Percentiles rank a stretch among this genome's conserved stretches.
Conservation (phyloP, 2,329 filamentous ascomycete species). For the Pestalotiopsis sp. region DNA sequence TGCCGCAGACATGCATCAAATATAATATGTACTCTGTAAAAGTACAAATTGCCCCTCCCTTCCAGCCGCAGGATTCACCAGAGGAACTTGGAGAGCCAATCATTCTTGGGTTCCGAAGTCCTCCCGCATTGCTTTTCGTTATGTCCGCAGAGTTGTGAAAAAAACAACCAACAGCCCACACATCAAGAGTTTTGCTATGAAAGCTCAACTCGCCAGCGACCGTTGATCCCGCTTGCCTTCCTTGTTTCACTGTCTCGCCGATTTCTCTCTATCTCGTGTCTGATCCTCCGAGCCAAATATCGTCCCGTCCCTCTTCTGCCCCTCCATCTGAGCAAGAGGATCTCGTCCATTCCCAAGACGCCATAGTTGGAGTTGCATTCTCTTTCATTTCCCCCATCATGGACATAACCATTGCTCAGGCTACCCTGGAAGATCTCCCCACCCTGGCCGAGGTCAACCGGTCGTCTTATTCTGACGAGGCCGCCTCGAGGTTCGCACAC, state of each 20-base stretch:
- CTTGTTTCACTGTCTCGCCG: background rate
- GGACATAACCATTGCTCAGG: background rate
- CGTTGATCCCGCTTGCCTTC: background rate
- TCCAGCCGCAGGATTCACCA: too few species aligned
- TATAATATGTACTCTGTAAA: too few species aligned
- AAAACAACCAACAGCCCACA: background rate
- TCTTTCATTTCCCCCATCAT: background rate
- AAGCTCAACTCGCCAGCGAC: background rate
- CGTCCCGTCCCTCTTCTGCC: background rate
- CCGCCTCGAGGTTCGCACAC: slow-evolving; percentile 13
- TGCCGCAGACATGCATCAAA: too few species aligned
- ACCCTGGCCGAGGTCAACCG: slow-evolving; percentile 17
- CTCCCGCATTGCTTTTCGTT: background rate
- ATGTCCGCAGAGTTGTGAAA: background rate
- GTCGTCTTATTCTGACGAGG: slow-evolving; percentile 14
- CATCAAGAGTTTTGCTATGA: background rate
- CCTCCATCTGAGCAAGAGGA: background rate
- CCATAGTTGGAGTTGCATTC: background rate
- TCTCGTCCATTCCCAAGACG: background rate
- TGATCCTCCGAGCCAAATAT: background rate
- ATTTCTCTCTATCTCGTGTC: background rate
- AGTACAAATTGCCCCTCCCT: too few species aligned
- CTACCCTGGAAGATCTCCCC: slow-evolving; percentile 12
- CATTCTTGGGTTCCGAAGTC: too few species aligned
- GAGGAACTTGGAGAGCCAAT: too few species aligned